phyloP scores from a whole-genome alignment of 2,329 filamentous ascomycete species.

The Fulvia fulva region DNA sequence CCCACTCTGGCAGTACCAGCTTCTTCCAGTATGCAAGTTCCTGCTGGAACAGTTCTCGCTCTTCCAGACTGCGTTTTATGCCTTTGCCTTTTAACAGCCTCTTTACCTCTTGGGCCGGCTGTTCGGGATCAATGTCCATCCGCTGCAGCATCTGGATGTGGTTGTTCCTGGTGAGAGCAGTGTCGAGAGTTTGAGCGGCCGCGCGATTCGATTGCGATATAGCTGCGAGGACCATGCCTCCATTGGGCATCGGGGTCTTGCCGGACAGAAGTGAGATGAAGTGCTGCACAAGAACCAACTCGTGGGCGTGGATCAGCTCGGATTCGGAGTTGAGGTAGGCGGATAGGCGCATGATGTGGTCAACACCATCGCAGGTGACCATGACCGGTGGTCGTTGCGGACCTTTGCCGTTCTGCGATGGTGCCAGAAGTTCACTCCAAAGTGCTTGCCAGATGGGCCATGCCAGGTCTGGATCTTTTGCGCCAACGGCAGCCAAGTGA shows the following conservation, averaged over 20 bases:
- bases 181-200: slow-evolving; percentile 16
- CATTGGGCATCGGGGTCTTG: slow-evolving; percentile 56
- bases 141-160: slow-evolving; percentile 12
- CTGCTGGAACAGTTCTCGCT: not conserved
- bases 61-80: too few relatives aligned
- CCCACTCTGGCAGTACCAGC: slow-evolving; percentile 34
- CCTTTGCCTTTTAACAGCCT: not conserved
- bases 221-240: slow-evolving; percentile 72
- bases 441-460: slow-evolving; percentile 78
- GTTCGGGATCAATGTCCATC: slow-evolving; percentile 21
- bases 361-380: slow-evolving; percentile 72
- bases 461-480: slow-evolving; percentile 70
- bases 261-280: slow-evolving; percentile 71
- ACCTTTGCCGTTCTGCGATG: slow-evolving; percentile 37
- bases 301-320: slow-evolving; percentile 77
- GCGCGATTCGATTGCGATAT: slow-evolving; percentile 64
- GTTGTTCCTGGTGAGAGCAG: slow-evolving; percentile 13
- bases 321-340: slow-evolving; percentile 70
- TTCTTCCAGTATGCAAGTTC: not conserved
- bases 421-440: slow-evolving; percentile 69
- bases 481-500: slow-evolving; percentile 64
- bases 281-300: slow-evolving; percentile 70
- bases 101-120: slow-evolving; percentile 9
- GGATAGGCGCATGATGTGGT: slow-evolving; percentile 74
- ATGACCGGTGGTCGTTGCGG: slow-evolving; percentile 60